Conservation (phyloP, 2,329 filamentous ascomycete species). For the Penicillium corylophilum region DNA sequence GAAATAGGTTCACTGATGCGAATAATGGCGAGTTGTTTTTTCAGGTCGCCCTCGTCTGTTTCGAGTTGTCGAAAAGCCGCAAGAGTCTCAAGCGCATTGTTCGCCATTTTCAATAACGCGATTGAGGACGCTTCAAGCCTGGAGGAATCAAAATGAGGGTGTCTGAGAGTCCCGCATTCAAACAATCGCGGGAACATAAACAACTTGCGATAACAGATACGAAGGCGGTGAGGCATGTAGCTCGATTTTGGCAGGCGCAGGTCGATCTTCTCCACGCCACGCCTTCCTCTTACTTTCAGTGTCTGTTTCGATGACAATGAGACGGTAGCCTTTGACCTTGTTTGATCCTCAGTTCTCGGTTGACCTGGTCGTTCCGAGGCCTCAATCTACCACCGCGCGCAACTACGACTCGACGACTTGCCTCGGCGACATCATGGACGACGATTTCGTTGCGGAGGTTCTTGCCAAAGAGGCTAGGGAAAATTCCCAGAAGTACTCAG, state of each 20-base stretch:
- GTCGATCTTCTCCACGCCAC: not conserved
- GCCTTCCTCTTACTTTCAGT: not conserved
- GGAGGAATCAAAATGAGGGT: not conserved
- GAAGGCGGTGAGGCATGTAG: conserved; percentile 1
- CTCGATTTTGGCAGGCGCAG: not conserved
- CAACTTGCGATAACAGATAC: conserved; percentile 9
- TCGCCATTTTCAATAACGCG: not conserved
- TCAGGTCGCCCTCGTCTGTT: conserved; percentile 49
- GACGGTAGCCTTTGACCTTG: not conserved
- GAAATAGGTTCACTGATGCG: conserved; percentile 73
- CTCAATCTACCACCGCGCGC: not conserved
- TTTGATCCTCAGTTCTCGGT: not conserved
- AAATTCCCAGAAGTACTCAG: conserved; percentile 70
- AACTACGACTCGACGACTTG: not conserved
- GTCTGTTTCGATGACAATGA: not conserved
- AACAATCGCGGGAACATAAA: conserved; percentile 7
- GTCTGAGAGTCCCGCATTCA: not conserved
- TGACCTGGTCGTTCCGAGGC: not conserved
- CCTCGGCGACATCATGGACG: conserved; percentile 37
- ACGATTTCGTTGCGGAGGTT: conserved; percentile 70
- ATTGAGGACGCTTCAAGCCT: not conserved
- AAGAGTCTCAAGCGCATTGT: conserved; percentile 22
- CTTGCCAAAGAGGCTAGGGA: conserved; percentile 76
- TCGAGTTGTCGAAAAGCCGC: conserved; percentile 49
- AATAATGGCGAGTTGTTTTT: conserved; percentile 63